These are phyloP conservation scores for Coemansia sp. DNA, from an alignment of 192 early-diverging fungal species.

Conservation along the genomic window DNA sequence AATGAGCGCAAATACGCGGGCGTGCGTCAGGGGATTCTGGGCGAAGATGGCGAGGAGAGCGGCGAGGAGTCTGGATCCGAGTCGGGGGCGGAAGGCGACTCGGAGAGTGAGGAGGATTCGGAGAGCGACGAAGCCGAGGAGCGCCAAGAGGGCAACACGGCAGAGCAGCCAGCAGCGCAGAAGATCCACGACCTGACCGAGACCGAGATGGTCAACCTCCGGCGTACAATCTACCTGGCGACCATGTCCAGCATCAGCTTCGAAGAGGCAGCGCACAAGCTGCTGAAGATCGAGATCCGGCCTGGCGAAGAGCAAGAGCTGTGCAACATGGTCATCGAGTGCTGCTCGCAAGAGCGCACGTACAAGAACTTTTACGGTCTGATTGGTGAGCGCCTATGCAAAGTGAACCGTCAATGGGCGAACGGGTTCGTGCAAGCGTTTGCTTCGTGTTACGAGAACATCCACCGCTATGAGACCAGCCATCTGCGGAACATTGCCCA, in stretches of 20 bases:
- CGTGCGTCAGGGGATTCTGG: constrained; percentile 86
- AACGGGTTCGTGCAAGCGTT: constrained; percentile 78
- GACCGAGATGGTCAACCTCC: constrained; percentile 79
- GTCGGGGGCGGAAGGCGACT: constrained; percentile 43
- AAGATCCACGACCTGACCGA: constrained; percentile 86
- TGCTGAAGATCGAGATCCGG: constrained; percentile 81
- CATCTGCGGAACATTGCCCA: constrained; percentile 89
- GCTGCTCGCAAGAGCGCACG: constrained; percentile 93
- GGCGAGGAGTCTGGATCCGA: constrained; percentile 37
- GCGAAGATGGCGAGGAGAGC: constrained; percentile 56
- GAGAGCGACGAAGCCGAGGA: constrained; percentile 29
- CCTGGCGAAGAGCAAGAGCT: constrained; percentile 89
- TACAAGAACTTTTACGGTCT: constrained; percentile 93
- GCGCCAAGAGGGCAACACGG: background rate
- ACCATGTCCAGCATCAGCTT: constrained; percentile 95
- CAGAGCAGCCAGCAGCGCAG: constrained; percentile 24
- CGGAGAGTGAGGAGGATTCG: constrained; percentile 43
- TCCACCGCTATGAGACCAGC: constrained; percentile 93
- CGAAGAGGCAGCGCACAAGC: constrained; percentile 95
- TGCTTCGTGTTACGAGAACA: constrained; percentile 81
- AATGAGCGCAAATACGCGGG: constrained; percentile 81
- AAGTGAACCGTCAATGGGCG: constrained; percentile 76
- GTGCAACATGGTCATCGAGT: constrained; percentile 96
- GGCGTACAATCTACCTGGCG: constrained; percentile 92
- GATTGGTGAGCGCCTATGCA: constrained; percentile 90